Evolutionary conservation across 163 green algal species (phyloP), one percentile per base, ranked within the genome.

Genomic region (Chlorella variabilis): DNA sequence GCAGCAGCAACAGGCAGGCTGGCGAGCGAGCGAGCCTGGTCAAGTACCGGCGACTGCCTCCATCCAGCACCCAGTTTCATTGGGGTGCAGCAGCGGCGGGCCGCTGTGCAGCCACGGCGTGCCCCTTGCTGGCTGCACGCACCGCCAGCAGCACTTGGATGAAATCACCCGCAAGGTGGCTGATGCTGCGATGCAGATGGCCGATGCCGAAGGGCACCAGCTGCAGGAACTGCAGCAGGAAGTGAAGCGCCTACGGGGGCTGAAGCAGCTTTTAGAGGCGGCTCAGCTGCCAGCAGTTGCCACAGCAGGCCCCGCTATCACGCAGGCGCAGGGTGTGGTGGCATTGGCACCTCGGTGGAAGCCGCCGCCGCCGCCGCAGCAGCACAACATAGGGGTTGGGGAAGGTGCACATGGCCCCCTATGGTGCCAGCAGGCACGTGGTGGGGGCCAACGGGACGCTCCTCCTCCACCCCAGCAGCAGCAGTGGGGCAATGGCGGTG

Each of bases 91-190:
- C 4, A 27, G 13, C 54, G 36, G 23, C 34, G 51, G 61, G 42
- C 45, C 34, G 3, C 29, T 62, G n/a, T 85, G 81, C 63, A 68
- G 67, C 27, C 83, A 87, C 49, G 77, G 78, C 20, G n/a, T 80
- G 36, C 61, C 74, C 2, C 71, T 78, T 29, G 3, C 34, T 2
- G n/a, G 17, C 33, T 86, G 82, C 82, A 9, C 34, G 20, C 75
- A 83, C 58, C 56, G 76, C 15, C 45, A 77, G 69, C 74, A 75
- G 61, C 82, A 87, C 39, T 67, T 87, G 65, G 36, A 66, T 41
- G 63, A 80, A 2, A 36, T 84, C 31, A 74, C 51, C 21, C 25
- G 18, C 17, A 31, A 81, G 56, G 77, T 82, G 42, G 42, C 61
- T 7, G 75, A 73, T 25, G 75, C 59, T 3, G 75, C 58, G 18